phyloP scores from a whole-genome alignment of 2,329 filamentous ascomycete genomes.

The Myriosclerotinia scirpicola region DNA sequence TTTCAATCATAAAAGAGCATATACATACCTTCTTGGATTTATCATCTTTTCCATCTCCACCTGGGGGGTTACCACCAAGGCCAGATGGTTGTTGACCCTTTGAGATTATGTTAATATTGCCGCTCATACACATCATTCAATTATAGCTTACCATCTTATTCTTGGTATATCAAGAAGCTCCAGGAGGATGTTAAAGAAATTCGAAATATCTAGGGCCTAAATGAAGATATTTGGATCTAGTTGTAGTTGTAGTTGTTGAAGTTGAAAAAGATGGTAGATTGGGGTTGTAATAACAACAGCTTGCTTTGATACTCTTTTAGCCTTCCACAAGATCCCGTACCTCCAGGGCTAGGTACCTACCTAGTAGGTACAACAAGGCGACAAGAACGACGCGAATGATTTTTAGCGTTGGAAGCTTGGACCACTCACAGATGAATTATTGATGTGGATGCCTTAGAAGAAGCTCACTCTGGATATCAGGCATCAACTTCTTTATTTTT shows the following conservation, averaged over 20 bases:
- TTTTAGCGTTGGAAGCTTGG: conserved; percentile 18
- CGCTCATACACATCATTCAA: conserved; percentile 21
- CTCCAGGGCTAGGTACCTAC: too few species aligned
- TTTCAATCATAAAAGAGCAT: neutral
- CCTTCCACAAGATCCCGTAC: conserved; percentile 14
- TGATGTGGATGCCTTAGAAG: neutral
- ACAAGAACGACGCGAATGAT: conserved; percentile 22
- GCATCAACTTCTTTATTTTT: neutral
- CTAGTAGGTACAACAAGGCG: conserved; percentile 23
- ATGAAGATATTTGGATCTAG: conserved; percentile 26
- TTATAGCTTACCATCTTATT: conserved; percentile 38
- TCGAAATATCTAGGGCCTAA: neutral
- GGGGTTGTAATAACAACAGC: conserved; percentile 33
- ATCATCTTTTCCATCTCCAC: conserved; percentile 75
- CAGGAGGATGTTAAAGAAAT: neutral
- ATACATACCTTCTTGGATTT: conserved; percentile 85
- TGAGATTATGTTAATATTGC: conserved; percentile 29
- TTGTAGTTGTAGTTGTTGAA: conserved; percentile 32
- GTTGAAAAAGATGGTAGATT: conserved; percentile 20
- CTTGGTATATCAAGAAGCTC: conserved; percentile 24
- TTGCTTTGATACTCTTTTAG: conserved; percentile 28
- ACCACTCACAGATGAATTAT: neutral
- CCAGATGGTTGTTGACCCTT: conserved; percentile 48
- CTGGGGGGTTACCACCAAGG: conserved; percentile 50
- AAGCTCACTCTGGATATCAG: neutral